A percentile compares a stretch with the other conserved stretches of the same genome.
phyloP scores from a whole-genome alignment of 2,329 filamentous ascomycete genomes.

The Chaetomium strumarium region DNA sequence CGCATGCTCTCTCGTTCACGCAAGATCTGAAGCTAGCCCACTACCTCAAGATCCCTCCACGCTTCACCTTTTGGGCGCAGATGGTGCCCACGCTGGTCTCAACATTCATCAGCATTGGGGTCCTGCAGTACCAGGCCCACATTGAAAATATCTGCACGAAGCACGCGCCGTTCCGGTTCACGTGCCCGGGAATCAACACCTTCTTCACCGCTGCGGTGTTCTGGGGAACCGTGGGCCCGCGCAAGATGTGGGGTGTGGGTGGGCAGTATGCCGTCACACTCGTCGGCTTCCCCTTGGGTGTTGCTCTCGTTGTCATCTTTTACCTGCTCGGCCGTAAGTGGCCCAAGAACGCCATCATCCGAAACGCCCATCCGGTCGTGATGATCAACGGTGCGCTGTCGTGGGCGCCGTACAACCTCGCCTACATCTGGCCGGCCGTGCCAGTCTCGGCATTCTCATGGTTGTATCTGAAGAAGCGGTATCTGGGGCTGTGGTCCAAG shows the following conservation, averaged over 20 bases:
- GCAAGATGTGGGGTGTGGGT: constrained; percentile 42
- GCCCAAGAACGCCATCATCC: constrained; percentile 30
- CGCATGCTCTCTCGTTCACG: constrained; percentile 22
- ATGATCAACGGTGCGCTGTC: constrained; percentile 32
- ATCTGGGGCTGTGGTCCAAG: constrained; percentile 26
- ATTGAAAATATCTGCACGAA: constrained; percentile 48
- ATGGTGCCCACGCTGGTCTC: constrained; percentile 33
- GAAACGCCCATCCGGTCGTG: constrained; percentile 37
- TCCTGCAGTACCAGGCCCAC: constrained; percentile 35
- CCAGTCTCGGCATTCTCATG: constrained; percentile 38
- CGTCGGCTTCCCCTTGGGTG: constrained; percentile 46
- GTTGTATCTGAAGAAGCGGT: constrained; percentile 35
- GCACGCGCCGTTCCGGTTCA: constrained; percentile 47
- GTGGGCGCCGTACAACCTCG: constrained; percentile 37
- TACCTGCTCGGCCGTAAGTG: constrained; percentile 32
- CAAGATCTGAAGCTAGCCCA: constrained; percentile 28
- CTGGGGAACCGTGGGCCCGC: constrained; percentile 56
- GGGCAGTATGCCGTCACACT: constrained; percentile 45
- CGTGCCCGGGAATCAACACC: constrained; percentile 50
- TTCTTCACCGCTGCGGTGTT: constrained; percentile 57
- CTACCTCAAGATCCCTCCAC: constrained; percentile 31
- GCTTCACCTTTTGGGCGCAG: constrained; percentile 34
- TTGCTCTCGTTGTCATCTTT: constrained; percentile 33
- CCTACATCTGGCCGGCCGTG: constrained; percentile 40
- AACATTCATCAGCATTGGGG: constrained; percentile 33